phyloP scores from a whole-genome alignment of 2,329 filamentous ascomycete genomes.

The Akanthomyces uredinophilus region DNA sequence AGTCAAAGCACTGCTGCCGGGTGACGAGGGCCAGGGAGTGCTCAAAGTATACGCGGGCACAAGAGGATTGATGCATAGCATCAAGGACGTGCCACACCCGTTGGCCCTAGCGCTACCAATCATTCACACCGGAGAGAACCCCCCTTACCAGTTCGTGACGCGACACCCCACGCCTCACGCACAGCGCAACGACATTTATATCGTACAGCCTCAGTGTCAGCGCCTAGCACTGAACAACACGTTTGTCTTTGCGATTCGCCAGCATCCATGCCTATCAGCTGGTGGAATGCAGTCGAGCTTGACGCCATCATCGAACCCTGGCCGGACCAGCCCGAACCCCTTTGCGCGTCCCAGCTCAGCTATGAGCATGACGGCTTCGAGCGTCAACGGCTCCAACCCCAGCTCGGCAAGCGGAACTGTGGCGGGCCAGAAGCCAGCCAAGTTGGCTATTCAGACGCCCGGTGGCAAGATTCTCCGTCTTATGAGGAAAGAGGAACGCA shows the following conservation, averaged over 20 bases:
- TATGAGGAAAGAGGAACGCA: slow-evolving; percentile 72
- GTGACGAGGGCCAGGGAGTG: slow-evolving; percentile 82
- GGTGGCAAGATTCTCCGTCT: slow-evolving; percentile 89
- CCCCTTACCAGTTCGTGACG: slow-evolving; percentile 86
- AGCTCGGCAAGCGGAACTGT: slow-evolving; percentile 49
- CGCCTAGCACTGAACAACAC: slow-evolving; percentile 91
- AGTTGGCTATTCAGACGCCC: slow-evolving; percentile 89
- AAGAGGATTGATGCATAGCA: slow-evolving; percentile 93
- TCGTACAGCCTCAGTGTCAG: slow-evolving; percentile 90
- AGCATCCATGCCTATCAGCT: slow-evolving; percentile 65
- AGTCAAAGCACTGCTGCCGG: slow-evolving; percentile 84
- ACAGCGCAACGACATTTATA: slow-evolving; percentile 94
- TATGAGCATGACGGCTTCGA: slow-evolving; percentile 59
- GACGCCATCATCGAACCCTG: slow-evolving; percentile 43
- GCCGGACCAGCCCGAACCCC: slow-evolving; percentile 53
- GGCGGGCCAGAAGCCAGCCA: slow-evolving; percentile 76
- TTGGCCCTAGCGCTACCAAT: slow-evolving; percentile 87
- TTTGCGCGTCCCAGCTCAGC: slow-evolving; percentile 57
- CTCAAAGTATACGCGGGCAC: slow-evolving; percentile 93
- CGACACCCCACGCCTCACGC: slow-evolving; percentile 95
- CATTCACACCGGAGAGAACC: slow-evolving; percentile 85
- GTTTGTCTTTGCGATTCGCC: slow-evolving; percentile 92
- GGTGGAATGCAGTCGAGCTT: slow-evolving; percentile 31
- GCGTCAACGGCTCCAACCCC: slow-evolving; percentile 52
- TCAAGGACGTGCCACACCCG: slow-evolving; percentile 91